phyloP scores from a whole-genome alignment of 192 early-diverging fungal genomes.

The Coemansia sp. region DNA sequence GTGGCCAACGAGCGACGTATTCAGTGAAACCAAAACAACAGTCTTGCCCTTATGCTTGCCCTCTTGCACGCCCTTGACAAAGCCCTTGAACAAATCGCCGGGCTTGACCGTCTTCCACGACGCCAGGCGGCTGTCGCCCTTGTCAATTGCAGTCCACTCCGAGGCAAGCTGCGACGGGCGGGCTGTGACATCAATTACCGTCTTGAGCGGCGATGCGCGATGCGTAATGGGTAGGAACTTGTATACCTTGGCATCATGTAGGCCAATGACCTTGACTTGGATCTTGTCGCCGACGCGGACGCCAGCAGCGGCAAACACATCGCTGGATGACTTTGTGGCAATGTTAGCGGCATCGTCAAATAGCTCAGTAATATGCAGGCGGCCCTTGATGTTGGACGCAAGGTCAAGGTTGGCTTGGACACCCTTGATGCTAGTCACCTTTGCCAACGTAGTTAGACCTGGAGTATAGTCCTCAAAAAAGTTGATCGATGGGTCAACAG shows the following conservation, averaged over 20 bases:
- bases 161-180: slow-evolving; percentile 55
- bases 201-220: slow-evolving; percentile 44
- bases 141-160: slow-evolving; percentile 14
- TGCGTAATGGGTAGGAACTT: slow-evolving; percentile 71
- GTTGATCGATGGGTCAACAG: slow-evolving; percentile 48
- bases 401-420: slow-evolving; percentile 65
- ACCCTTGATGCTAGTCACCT: slow-evolving; percentile 54
- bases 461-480: slow-evolving; percentile 57
- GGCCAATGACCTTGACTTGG: slow-evolving; percentile 69
- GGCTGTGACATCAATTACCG: slow-evolving; percentile 64
- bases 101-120: slow-evolving; percentile 36
- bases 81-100: slow-evolving; percentile 51
- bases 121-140: slow-evolving; percentile 18
- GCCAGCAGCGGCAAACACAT: slow-evolving; percentile 42
- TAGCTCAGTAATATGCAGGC: slow-evolving; percentile 76
- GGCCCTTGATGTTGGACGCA: slow-evolving; percentile 71
- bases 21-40: slow-evolving; percentile 21
- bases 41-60: slow-evolving; percentile 10
- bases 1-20: slow-evolving; percentile 25
- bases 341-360: slow-evolving; percentile 50
- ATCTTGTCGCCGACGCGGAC: slow-evolving; percentile 43
- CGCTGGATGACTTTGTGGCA: slow-evolving; percentile 24
- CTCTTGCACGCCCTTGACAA: slow-evolving; percentile 46
- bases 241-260: slow-evolving; percentile 62
- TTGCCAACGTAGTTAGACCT: slow-evolving; percentile 48